Evolutionary conservation across 345 rosid species (phyloP).

Genomic region (Populus simonii): DNA sequence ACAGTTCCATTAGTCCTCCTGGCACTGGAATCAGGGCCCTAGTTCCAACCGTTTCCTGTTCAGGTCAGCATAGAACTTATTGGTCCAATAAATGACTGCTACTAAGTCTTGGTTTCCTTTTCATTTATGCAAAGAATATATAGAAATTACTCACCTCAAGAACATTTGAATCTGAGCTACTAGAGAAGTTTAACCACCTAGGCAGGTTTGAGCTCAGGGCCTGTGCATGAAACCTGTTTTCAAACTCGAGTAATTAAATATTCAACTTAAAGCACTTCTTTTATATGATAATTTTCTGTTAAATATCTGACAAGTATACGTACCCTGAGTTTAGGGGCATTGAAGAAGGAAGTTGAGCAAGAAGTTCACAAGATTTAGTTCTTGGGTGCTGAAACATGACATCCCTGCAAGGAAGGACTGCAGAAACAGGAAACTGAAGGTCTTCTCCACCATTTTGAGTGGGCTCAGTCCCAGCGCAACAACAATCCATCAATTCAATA

Average conservation of each 20-base stretch:
- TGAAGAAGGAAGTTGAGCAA: conserved; percentile 62
- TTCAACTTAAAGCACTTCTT: neutral
- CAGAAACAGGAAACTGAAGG: conserved; percentile 43
- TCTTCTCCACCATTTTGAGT: conserved; percentile 41
- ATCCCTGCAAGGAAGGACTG: conserved; percentile 57
- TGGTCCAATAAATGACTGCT: neutral
- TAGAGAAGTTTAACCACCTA: conserved; percentile 61
- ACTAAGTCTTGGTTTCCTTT: neutral
- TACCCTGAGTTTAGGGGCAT: conserved; percentile 67
- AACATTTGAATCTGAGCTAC: conserved; percentile 41
- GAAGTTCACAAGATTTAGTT: conserved; percentile 65
- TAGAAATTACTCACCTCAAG: conserved; percentile 41
- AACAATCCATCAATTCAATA: conserved; percentile 77
- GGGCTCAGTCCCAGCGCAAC: conserved; percentile 70
- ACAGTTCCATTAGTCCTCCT: conserved; percentile 79
- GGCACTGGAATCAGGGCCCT: conserved; percentile 75
- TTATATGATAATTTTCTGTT: neutral
- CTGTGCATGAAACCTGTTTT: conserved; percentile 59
- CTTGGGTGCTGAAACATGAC: conserved; percentile 59
- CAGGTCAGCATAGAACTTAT: neutral
- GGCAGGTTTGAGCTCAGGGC: conserved; percentile 66
- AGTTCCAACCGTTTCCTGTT: conserved; percentile 69
- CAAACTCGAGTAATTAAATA: neutral
- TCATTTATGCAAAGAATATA: neutral
- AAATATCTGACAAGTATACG: conserved; percentile 27